Base-by-base conservation (phyloP, 2,329 filamentous ascomycete species). In the Verticillium longisporum region DNA sequence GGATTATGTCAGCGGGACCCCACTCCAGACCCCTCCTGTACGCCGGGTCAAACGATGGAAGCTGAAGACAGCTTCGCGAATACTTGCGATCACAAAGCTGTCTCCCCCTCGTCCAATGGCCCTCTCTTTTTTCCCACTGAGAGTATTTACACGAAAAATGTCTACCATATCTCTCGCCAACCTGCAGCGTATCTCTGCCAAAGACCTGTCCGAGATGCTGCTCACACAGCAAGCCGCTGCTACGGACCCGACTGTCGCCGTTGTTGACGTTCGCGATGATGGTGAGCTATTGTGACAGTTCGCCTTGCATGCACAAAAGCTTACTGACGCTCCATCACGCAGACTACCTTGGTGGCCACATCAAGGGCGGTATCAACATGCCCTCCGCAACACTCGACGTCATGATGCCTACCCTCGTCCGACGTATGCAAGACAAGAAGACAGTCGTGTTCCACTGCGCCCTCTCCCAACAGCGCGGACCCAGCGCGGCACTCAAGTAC, bases 381-480 rank as follows among this genome's bases (percentile, higher is more conserved):
- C 92, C 95, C 0, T 89, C 85, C 58, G 77, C 77, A 55, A 84
- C 86, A 18, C 83, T 98, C 57, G 91, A 96, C 68, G 84, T 85
- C 71, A 86, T 83, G 66, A 85, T 95, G 74, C 90, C 93, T 0
- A 91, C 92, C 65, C 85, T 99, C n/a, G 81, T 96, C 13, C 86
- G 91, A 61, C 87, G 83, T 54, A 83, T 97, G 56, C 79, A 86
- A 66, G 86, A 88, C 70, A 92, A 92, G 74, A 85, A 95, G 61
- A 88, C 83, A 11, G 92, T 99, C 14, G 85, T 99, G 1, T 99
- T 99, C 74, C 95, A 99, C 77, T 99, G 95, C 75, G 90, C 91
- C 18, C 79, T 98, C 60, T 94, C 89, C 67, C 95, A 98, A 78
- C 90, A 97, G 77, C 83, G 95, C 1, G 95, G 95, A 0, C 95